These are phyloP conservation scores for Penicillium psychrosexuale DNA, from an alignment of 2,329 filamentous ascomycete species.

Conservation along the genomic window DNA sequence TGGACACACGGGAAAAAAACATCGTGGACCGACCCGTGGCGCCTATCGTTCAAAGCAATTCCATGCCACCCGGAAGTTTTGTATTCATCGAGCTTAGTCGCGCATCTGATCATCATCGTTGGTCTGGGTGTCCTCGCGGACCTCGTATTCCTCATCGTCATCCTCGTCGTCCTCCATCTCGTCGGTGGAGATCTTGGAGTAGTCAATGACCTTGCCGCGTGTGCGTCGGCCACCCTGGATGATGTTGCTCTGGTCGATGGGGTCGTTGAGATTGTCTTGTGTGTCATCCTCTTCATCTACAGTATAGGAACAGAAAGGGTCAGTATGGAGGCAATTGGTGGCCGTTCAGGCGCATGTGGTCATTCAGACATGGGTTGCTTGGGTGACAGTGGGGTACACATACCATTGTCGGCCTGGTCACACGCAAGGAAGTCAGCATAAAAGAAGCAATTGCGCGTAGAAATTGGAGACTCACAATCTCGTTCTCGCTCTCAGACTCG, in stretches of 20 bases:
- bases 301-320: slow-evolving; percentile 8
- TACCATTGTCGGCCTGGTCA: slow-evolving; percentile 27
- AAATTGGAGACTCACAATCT: slow-evolving; percentile 32
- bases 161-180: slow-evolving; percentile 62
- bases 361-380: not conserved
- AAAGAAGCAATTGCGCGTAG: not conserved
- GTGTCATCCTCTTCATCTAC: slow-evolving; percentile 68
- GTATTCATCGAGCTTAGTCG: slow-evolving; percentile 31
- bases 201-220: slow-evolving; percentile 89
- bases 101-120: slow-evolving; percentile 41
- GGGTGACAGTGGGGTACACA: slow-evolving; percentile 1
- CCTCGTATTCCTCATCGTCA: slow-evolving; percentile 44
- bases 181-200: slow-evolving; percentile 80
- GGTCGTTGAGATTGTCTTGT: slow-evolving; percentile 69
- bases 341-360: not conserved
- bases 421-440: slow-evolving; percentile 3
- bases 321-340: slow-evolving; percentile 21
- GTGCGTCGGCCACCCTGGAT: slow-evolving; percentile 75
- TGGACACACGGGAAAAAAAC: slow-evolving; percentile 2
- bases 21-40: slow-evolving; percentile 12
- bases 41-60: slow-evolving; percentile 18
- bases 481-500: slow-evolving; percentile 58
- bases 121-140: slow-evolving; percentile 28
- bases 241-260: slow-evolving; percentile 89
- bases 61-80: slow-evolving; percentile 15